phyloP scores from a whole-genome alignment of 371 early-diverging fungal genomes.

The Parasitella parasitica region DNA sequence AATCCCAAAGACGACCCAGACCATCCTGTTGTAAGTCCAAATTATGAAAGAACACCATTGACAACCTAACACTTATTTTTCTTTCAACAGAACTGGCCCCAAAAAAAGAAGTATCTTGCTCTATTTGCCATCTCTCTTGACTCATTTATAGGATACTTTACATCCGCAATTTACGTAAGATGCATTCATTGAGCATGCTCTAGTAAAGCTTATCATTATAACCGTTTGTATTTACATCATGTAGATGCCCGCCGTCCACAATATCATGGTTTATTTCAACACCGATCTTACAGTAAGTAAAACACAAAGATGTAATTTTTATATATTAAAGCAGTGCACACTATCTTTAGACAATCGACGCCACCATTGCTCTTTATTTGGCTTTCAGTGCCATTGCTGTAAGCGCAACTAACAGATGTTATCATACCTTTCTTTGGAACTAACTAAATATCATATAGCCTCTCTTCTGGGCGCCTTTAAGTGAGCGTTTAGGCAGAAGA shows the following conservation, averaged over 20 bases:
- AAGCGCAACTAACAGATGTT: background rate
- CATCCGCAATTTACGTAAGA: conserved; percentile 36
- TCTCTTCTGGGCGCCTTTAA: conserved; percentile 37
- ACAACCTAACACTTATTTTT: background rate
- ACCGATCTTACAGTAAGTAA: conserved; percentile 18
- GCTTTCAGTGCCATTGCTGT: conserved; percentile 19
- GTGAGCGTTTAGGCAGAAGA: conserved; percentile 38
- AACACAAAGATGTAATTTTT: background rate
- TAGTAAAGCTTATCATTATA: too few relatives aligned
- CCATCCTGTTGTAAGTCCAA: conserved; percentile 20
- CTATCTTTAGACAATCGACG: conserved; percentile 6
- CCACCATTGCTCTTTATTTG: conserved; percentile 17
- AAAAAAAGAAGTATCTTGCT: conserved; percentile 21
- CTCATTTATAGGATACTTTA: conserved; percentile 37
- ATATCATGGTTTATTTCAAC: conserved; percentile 23
- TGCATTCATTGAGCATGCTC: background rate
- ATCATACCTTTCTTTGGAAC: background rate
- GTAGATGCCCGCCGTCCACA: conserved; percentile 38
- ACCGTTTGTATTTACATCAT: too few relatives aligned
- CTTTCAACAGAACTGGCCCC: conserved; percentile 31
- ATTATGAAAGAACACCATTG: too few relatives aligned
- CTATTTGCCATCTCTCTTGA: conserved; percentile 28
- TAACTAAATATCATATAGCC: conserved; percentile 14
- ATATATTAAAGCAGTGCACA: background rate
- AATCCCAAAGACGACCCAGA: conserved; percentile 20